Base-by-base conservation (phyloP, 495 filamentous ascomycete species). In the Podospora comata region DNA sequence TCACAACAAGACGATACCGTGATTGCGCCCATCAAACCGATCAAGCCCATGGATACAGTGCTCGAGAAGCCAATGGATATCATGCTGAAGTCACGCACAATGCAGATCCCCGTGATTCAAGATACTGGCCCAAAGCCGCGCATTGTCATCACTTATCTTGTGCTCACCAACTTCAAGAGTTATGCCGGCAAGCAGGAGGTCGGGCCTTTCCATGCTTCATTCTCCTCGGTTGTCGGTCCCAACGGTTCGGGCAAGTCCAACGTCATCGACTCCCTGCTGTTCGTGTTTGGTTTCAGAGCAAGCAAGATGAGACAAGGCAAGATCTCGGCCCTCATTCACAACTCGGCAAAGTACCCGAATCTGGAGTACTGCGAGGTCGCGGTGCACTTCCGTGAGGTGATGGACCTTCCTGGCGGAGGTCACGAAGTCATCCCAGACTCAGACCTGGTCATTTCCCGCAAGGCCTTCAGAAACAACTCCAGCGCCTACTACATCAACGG, bases 251-350 rank as follows among this genome's bases (percentile, higher is more conserved):
- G 95, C 58, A 99, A 99, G 78, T 98, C 95, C 5, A 99, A 99
- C 74, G 95, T 99, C 60, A 99, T 99, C 77, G 95, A 99, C 79
- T 97, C 95, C 7, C 81, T 99, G 53, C 88, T 99, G 3, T 99
- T 99, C 74, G 95, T 99, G 26, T 99, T 99, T 72, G 95, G 95
- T 56, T 99, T 99, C 81, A 89, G 95, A 62, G 95, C 95, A 27
- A 98, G 94, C 83, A 99, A 99, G 81, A 99, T 99, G 95, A 85
- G 95, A 74, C 95, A 99, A 78, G 96, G 95, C 74, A 99, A 99
- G 81, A 94, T 99, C 54, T 98, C 95, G 3, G 95, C 95, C 20
- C 79, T 99, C 69, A 98, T 99, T 67, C 95, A 99, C 76, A 98
- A 97, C 77, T 97, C 94, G 44, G 93, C 93, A 2, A 85, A 89